Evolutionary conservation across 345 rosid genomes (phyloP).

Genomic region (Populus nigra): DNA sequence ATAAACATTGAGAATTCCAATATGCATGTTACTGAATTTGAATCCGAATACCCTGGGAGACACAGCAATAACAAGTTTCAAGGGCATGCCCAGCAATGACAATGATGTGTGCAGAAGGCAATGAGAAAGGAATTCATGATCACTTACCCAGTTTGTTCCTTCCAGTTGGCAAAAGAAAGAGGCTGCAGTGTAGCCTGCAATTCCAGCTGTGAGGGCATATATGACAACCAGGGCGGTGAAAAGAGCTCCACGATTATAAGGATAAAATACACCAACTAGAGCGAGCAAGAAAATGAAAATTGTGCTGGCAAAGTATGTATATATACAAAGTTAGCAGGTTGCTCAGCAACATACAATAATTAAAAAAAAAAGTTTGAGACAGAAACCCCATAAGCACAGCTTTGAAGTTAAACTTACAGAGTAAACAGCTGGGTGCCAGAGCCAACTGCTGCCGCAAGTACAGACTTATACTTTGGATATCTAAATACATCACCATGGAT

Average conservation of each 20-base stretch:
- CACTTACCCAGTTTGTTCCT: constrained; percentile 78
- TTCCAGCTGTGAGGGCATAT: constrained; percentile 85
- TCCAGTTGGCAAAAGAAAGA: constrained; percentile 91
- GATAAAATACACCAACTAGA: constrained; percentile 87
- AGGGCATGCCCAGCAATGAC: neutral
- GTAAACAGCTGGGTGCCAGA: constrained; percentile 33
- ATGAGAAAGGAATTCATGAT: neutral
- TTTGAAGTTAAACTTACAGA: constrained; percentile 17
- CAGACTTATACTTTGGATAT: constrained; percentile 28
- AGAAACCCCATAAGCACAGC: neutral
- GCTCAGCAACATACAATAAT: neutral
- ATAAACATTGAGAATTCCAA: neutral
- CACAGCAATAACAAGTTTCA: neutral
- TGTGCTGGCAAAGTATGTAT: constrained; percentile 39
- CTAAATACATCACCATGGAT: constrained; percentile 35
- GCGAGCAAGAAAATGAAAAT: constrained; percentile 79
- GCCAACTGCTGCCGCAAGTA: constrained; percentile 31
- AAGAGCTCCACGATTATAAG: constrained; percentile 89
- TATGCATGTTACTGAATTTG: neutral
- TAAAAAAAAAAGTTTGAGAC: neutral
- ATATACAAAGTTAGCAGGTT: neutral
- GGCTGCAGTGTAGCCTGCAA: constrained; percentile 77
- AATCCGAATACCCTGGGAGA: neutral
- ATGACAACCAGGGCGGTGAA: constrained; percentile 86
- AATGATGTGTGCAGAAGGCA: neutral